These are phyloP conservation scores for Chlamydomonas eustigma DNA, from an alignment of 139 green algal species.

Conservation along the genomic window DNA sequence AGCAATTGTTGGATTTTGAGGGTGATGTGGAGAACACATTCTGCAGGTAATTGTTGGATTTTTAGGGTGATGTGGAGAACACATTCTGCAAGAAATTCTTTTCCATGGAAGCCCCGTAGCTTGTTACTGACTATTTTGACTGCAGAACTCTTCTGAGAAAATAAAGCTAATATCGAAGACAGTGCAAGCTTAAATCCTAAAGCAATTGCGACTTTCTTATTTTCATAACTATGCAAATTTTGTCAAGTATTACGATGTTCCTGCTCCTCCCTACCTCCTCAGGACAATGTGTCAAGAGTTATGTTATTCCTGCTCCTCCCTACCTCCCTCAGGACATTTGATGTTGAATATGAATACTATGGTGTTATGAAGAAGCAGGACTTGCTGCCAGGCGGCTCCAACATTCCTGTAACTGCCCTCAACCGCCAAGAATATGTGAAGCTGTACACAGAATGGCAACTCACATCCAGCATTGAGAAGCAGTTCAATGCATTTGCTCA, in stretches of 20 bases:
- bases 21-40: slow-evolving; percentile 57
- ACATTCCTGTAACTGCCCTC: slow-evolving; percentile 61
- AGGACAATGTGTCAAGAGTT: too few species aligned
- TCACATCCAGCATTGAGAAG: slow-evolving; percentile 44
- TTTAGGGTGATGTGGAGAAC: slow-evolving; percentile 59
- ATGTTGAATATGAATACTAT: slow-evolving; percentile 59
- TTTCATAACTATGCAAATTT: too few species aligned
- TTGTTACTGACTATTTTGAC: not conserved
- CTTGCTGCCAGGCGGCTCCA: slow-evolving; percentile 52
- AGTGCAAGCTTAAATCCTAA: too few species aligned
- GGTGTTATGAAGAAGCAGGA: slow-evolving; percentile 43
- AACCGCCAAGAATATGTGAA: slow-evolving; percentile 76
- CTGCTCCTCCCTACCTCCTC: too few species aligned
- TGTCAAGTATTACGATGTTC: too few species aligned
- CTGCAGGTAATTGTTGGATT: slow-evolving; percentile 31
- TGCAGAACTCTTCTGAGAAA: too few species aligned
- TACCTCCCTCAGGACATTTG: slow-evolving; percentile 33
- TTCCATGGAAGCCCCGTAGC: too few species aligned
- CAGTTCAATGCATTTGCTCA: slow-evolving; percentile 73
- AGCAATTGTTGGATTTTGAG: slow-evolving; percentile 65
- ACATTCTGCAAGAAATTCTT: slow-evolving; percentile 32
- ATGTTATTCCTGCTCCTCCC: too few species aligned
- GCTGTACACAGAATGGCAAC: slow-evolving; percentile 54
- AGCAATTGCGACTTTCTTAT: too few species aligned
- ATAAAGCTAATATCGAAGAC: too few species aligned